These are phyloP conservation scores for Salvia splendens DNA, from an alignment of 257 asterid species.

Conservation along the genomic window DNA sequence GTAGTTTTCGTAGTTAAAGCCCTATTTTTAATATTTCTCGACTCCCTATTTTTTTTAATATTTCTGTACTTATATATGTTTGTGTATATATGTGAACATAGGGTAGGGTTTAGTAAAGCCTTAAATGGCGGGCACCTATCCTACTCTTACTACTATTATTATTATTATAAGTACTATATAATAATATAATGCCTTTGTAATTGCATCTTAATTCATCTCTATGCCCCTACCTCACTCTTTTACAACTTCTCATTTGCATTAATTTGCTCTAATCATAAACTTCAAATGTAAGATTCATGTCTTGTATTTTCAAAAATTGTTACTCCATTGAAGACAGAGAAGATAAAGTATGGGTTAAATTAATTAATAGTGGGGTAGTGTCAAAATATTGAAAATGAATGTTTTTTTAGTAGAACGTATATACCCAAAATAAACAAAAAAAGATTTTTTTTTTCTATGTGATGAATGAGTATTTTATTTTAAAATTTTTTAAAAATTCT, in stretches of 20 bases:
- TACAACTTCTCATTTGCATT: background rate
- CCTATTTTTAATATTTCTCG: constrained; percentile 28
- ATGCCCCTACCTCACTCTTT: constrained; percentile 16
- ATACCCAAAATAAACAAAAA: too few species aligned
- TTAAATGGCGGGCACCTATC: constrained; percentile 83
- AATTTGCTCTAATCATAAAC: background rate
- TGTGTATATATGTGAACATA: constrained; percentile 19
- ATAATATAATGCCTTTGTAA: constrained; percentile 21
- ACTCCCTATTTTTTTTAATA: constrained; percentile 32
- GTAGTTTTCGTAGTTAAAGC: constrained; percentile 78
- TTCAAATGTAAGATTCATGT: too few species aligned
- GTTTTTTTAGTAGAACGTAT: too few species aligned
- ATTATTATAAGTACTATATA: too few species aligned
- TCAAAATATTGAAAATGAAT: too few species aligned
- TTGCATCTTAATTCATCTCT: constrained; percentile 30
- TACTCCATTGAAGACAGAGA: too few species aligned
- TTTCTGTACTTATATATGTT: background rate
- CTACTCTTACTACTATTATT: constrained; percentile 40
- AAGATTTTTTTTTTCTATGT: too few species aligned
- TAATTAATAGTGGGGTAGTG: too few species aligned
- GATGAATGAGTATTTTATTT: too few species aligned
- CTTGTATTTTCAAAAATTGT: too few species aligned
- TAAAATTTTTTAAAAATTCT: too few species aligned
- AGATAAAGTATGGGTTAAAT: too few species aligned
- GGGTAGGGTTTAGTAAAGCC: constrained; percentile 55